A percentile compares a stretch with the other conserved stretches of the same genome.
These are phyloP conservation scores for Paramyrothecium roridum DNA, from an alignment of 2,329 filamentous ascomycete species.

Conservation along the genomic window DNA sequence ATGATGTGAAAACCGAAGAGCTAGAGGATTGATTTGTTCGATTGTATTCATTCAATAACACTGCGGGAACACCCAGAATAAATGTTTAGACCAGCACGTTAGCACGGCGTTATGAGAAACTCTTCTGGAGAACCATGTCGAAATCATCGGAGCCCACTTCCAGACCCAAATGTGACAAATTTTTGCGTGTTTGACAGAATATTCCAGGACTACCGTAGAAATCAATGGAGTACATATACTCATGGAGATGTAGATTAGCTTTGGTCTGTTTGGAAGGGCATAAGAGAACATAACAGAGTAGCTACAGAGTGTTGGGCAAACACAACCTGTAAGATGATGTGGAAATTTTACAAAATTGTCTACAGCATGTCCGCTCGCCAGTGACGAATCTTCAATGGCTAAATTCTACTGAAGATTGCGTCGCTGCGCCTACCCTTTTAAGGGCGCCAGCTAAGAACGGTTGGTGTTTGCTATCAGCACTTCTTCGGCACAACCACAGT, in stretches of 20 bases:
- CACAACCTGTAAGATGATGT: no score
- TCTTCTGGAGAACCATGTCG: not conserved
- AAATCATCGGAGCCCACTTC: not conserved
- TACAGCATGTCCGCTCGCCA: conserved; percentile 19
- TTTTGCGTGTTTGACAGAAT: no score
- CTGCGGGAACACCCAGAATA: not conserved
- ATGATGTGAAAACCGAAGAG: not conserved
- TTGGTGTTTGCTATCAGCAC: conserved; percentile 73
- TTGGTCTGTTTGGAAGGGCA: no score
- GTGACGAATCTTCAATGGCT: conserved; percentile 10
- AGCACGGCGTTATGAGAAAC: not conserved
- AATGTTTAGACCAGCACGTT: not conserved
- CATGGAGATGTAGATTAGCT: no score
- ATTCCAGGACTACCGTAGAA: no score
- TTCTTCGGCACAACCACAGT: conserved; percentile 98
- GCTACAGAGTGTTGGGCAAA: no score
- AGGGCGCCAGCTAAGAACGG: conserved; percentile 23
- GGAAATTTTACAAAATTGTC: no score
- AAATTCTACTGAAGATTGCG: conserved; percentile 9
- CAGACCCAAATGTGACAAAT: not conserved
- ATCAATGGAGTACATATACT: no score
- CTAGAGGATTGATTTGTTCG: not conserved
- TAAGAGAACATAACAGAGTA: no score
- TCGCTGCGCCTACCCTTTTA: conserved; percentile 13
- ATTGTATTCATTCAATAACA: not conserved